phyloP scores from a whole-genome alignment of 768 basidiomycete species.

The Mrakia blollopis region DNA sequence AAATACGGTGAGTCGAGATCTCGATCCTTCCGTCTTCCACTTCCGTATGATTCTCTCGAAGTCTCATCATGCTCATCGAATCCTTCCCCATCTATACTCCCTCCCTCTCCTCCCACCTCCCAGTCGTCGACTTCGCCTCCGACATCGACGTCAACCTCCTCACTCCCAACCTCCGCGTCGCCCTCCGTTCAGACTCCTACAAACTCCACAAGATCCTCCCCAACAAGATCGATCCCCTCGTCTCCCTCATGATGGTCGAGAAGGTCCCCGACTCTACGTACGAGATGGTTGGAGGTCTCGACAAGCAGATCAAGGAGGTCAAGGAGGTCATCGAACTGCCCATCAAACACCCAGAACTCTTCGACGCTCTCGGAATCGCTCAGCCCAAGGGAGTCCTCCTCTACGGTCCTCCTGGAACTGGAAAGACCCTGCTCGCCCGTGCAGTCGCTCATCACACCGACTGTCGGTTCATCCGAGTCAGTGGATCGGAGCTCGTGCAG shows the following conservation, averaged over 20 bases:
- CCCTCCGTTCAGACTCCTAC: constrained; percentile 92
- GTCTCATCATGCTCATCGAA: too few relatives aligned
- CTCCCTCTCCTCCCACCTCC: neutral
- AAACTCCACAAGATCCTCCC: constrained; percentile 94
- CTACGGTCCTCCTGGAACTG: constrained; percentile 93
- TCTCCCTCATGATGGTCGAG: constrained; percentile 99
- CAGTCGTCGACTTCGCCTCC: constrained; percentile 88
- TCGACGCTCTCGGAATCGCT: constrained; percentile 91
- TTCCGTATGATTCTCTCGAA: too few relatives aligned
- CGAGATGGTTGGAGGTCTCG: constrained; percentile 98
- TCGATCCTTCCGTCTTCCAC: too few relatives aligned
- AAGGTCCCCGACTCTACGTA: constrained; percentile 99
- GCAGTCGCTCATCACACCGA: constrained; percentile 97
- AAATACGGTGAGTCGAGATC: constrained; percentile 86
- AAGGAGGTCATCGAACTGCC: constrained; percentile 98
- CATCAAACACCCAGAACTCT: constrained; percentile 94
- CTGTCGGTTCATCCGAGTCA: constrained; percentile 94
- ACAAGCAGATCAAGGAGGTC: constrained; percentile 97
- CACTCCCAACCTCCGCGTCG: constrained; percentile 82
- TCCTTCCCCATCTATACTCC: neutral
- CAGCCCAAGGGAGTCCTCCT: constrained; percentile 94
- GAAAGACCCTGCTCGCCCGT: constrained; percentile 89
- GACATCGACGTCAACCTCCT: constrained; percentile 76
- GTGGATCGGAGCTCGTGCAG: constrained; percentile 88
- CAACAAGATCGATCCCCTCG: constrained; percentile 96